These are phyloP conservation scores for Phylloporus scabripes DNA, from an alignment of 768 basidiomycete species.

Conservation along the genomic window DNA sequence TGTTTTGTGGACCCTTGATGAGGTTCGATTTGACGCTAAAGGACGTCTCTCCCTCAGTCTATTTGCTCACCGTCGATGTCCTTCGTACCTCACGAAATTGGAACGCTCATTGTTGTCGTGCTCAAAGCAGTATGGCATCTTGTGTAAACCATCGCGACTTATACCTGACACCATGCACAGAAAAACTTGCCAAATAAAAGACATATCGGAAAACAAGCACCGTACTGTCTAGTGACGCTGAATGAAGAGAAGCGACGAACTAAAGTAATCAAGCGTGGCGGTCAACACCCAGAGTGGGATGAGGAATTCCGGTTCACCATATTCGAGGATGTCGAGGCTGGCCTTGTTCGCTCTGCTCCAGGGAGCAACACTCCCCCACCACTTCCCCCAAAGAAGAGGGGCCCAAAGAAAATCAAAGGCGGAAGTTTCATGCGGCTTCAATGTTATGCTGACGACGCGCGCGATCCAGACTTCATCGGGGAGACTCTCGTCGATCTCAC, in stretches of 20 bases:
- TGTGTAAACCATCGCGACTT: background rate
- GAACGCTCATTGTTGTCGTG: slow-evolving; percentile 90
- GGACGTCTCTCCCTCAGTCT: slow-evolving; percentile 6
- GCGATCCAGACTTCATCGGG: slow-evolving; percentile 94
- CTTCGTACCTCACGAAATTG: slow-evolving; percentile 66
- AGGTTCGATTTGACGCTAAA: slow-evolving; percentile 14
- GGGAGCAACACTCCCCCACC: slow-evolving; percentile 54
- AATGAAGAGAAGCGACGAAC: slow-evolving; percentile 84
- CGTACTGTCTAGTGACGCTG: slow-evolving; percentile 78
- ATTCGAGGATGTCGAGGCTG: slow-evolving; percentile 64
- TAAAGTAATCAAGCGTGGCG: slow-evolving; percentile 92
- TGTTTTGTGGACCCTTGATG: slow-evolving; percentile 13
- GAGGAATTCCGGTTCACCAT: slow-evolving; percentile 94
- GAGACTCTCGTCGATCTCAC: slow-evolving; percentile 84
- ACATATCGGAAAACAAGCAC: slow-evolving; percentile 96
- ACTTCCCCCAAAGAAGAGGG: slow-evolving; percentile 60
- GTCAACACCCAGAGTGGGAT: slow-evolving; percentile 99
- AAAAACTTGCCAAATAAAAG: slow-evolving; percentile 87
- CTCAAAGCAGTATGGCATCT: slow-evolving; percentile 77
- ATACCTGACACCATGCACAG: slow-evolving; percentile 37
- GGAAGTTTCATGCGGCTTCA: slow-evolving; percentile 72
- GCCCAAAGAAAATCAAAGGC: slow-evolving; percentile 53
- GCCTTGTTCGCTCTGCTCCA: slow-evolving; percentile 38
- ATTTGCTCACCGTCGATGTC: slow-evolving; percentile 39
- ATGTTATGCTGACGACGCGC: slow-evolving; percentile 92